phyloP scores from a whole-genome alignment of 495 filamentous ascomycete species.

The Cladorrhinum samala region DNA sequence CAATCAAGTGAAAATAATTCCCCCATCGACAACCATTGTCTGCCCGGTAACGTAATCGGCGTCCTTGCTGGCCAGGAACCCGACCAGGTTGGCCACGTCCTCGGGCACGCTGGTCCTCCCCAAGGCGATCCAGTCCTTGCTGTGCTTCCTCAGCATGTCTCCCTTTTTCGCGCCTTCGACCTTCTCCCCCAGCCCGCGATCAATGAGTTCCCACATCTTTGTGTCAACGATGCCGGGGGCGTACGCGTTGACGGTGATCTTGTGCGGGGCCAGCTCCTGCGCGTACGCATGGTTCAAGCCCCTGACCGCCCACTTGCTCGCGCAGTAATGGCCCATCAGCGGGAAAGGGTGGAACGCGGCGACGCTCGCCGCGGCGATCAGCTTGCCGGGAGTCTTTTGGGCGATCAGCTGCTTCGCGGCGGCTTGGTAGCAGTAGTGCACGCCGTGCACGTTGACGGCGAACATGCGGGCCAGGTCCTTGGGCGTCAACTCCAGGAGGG shows the following conservation, averaged over 20 bases:
- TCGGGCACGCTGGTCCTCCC: conserved; percentile 49
- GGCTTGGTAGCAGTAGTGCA: conserved; percentile 50
- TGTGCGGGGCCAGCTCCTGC: conserved; percentile 49
- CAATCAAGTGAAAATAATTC: conserved; percentile 45
- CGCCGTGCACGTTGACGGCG: conserved; percentile 51
- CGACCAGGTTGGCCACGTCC: conserved; percentile 53
- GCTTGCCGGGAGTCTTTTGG: conserved; percentile 44
- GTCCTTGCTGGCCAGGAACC: conserved; percentile 49
- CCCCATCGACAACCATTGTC: conserved; percentile 57
- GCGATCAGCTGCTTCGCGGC: conserved; percentile 51
- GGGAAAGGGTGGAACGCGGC: conserved; percentile 50
- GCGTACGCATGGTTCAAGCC: conserved; percentile 54
- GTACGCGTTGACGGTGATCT: conserved; percentile 59
- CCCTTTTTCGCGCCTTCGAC: conserved; percentile 45
- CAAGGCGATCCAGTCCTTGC: conserved; percentile 41
- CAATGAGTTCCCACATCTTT: conserved; percentile 55
- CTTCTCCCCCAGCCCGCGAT: conserved; percentile 43
- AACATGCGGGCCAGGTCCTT: conserved; percentile 46
- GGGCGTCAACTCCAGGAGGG: conserved; percentile 45
- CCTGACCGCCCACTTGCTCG: conserved; percentile 55
- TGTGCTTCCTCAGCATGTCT: conserved; percentile 44
- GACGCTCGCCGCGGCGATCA: conserved; percentile 51
- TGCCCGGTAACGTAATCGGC: conserved; percentile 58
- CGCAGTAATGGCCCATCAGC: conserved; percentile 49
- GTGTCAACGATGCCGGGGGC: conserved; percentile 59